Evolutionary conservation across 139 green algal species (phyloP).

Genomic region (Picochlorum sp.): DNA sequence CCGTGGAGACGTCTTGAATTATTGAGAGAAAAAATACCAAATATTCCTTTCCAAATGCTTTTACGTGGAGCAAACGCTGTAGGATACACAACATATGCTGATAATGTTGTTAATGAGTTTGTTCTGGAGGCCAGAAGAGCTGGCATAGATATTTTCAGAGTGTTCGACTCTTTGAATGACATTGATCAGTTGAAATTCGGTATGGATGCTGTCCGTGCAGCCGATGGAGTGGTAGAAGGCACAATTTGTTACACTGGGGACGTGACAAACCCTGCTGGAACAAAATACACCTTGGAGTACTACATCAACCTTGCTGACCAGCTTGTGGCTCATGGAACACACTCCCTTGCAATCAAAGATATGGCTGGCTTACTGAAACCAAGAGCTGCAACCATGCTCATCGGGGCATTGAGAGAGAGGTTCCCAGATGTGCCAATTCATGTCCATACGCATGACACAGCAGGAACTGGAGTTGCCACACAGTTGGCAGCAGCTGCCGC

Average conservation of each 20-base stretch:
- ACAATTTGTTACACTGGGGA: constrained; percentile 93
- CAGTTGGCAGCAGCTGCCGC: constrained; percentile 64
- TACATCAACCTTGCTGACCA: constrained; percentile 77
- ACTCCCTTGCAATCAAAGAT: constrained; percentile 83
- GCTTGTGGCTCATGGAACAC: constrained; percentile 72
- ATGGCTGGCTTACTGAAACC: constrained; percentile 64
- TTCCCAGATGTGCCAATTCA: constrained; percentile 74
- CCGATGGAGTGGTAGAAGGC: constrained; percentile 67
- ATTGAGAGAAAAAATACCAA: constrained; percentile 73
- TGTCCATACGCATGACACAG: constrained; percentile 91
- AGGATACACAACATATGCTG: constrained; percentile 83
- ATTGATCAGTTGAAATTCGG: constrained; percentile 81
- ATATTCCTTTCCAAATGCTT: constrained; percentile 96
- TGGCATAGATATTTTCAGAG: constrained; percentile 88
- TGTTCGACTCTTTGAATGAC: constrained; percentile 84
- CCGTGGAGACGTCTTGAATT: constrained; percentile 82
- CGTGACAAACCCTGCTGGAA: constrained; percentile 43
- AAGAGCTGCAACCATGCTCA: constrained; percentile 65
- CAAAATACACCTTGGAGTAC: constrained; percentile 86
- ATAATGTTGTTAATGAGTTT: constrained; percentile 79
- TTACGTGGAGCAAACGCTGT: constrained; percentile 85
- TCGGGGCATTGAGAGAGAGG: constrained; percentile 51
- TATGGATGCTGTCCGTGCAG: constrained; percentile 62
- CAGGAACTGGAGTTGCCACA: constrained; percentile 62
- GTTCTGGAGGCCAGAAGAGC: constrained; percentile 43